These are phyloP conservation scores for Chaetothyriales sp. DNA, from an alignment of 2,329 filamentous ascomycete species.

Conservation along the genomic window DNA sequence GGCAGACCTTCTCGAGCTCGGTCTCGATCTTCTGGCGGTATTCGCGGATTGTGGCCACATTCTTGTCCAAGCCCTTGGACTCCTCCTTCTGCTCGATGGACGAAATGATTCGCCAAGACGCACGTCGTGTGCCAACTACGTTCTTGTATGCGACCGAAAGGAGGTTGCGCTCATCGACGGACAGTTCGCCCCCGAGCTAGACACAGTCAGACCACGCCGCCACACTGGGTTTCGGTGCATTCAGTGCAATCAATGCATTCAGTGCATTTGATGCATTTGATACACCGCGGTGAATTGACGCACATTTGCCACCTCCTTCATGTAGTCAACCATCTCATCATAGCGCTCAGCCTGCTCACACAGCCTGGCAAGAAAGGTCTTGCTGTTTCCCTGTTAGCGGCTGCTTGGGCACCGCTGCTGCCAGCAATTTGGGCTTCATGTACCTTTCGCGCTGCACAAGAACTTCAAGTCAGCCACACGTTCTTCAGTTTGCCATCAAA, in stretches of 20 bases:
- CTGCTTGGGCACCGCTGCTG: slow-evolving; percentile 1
- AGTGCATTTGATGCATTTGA: slow-evolving; percentile 12
- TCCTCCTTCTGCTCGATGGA: slow-evolving; percentile 99
- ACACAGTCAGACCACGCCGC: slow-evolving; percentile 10
- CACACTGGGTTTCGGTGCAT: slow-evolving; percentile 6
- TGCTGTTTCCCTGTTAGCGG: slow-evolving; percentile 46
- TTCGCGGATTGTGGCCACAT: slow-evolving; percentile 83
- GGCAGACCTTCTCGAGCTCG: slow-evolving; percentile 94
- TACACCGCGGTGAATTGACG: slow-evolving; percentile 13
- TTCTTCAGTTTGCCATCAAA: slow-evolving; percentile 24
- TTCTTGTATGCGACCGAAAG: slow-evolving; percentile 99
- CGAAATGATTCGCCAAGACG: slow-evolving; percentile 98
- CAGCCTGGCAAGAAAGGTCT: slow-evolving; percentile 98
- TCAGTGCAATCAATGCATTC: slow-evolving; percentile 10
- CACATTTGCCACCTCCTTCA: slow-evolving; percentile 99
- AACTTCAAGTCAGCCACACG: slow-evolving; percentile 24
- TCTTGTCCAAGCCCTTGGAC: slow-evolving; percentile 93
- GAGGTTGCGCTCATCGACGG: slow-evolving; percentile 67
- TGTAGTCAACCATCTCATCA: slow-evolving; percentile 99
- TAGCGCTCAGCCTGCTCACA: slow-evolving; percentile 99
- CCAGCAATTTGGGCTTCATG: slow-evolving; percentile 18
- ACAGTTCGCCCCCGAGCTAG: slow-evolving; percentile 51
- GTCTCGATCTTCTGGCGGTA: slow-evolving; percentile 98
- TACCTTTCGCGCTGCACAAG: slow-evolving; percentile 53
- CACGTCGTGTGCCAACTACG: slow-evolving; percentile 93